Evolutionary conservation across 2,329 filamentous ascomycete genomes (phyloP).

Genomic region (Meredithiella fracta): DNA sequence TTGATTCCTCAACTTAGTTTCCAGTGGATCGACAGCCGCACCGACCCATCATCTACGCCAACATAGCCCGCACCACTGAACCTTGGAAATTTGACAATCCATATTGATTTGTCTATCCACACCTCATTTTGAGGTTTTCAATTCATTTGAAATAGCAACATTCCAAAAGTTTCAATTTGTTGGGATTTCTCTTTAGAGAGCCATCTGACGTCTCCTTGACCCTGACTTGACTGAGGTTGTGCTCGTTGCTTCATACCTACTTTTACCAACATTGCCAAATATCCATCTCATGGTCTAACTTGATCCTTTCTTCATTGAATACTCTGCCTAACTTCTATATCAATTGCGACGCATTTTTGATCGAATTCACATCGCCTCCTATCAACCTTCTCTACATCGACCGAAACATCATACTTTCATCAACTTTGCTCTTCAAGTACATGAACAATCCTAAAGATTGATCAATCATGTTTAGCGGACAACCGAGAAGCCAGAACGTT

Average conservation of each 20-base stretch:
- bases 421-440: neutral
- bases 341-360: neutral
- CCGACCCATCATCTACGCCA: neutral
- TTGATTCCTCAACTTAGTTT: neutral
- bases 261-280: neutral
- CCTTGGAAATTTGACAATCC: too few species aligned
- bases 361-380: too few species aligned
- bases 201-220: neutral
- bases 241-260: neutral
- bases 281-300: neutral
- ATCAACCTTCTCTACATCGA: neutral
- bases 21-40: too few species aligned
- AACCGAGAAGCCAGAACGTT: slow-evolving; percentile 2
- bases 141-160: neutral
- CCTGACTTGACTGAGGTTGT: neutral
- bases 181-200: neutral
- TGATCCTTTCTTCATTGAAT: neutral
- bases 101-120: too few species aligned
- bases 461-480: slow-evolving; percentile 3
- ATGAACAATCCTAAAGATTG: neutral
- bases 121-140: neutral
- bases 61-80: neutral
- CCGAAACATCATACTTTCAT: neutral
- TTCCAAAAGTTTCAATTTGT: too few species aligned
- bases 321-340: neutral